Conservation (phyloP, 129 eudicot species). For the Saussurea involucrata region DNA sequence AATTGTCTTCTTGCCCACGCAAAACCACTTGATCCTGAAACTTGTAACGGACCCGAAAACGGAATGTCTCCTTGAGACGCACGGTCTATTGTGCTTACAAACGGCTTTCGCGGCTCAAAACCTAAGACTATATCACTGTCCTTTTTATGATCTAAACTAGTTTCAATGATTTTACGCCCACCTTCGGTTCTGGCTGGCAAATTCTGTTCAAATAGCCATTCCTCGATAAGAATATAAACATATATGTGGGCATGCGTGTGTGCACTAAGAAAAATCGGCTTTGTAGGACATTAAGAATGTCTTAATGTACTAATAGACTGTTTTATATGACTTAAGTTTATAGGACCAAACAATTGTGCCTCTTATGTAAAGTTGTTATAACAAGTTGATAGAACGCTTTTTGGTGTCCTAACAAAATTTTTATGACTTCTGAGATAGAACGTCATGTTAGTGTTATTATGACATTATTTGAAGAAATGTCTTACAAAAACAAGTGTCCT, state of each 20-base stretch:
- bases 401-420: background rate
- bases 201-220: slow-evolving; percentile 38
- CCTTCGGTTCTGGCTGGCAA: slow-evolving; percentile 47
- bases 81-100: slow-evolving; percentile 29
- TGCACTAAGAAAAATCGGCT: background rate
- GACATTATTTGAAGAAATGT: background rate
- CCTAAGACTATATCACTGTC: slow-evolving; percentile 45
- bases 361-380: background rate
- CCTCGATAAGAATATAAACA: slow-evolving; percentile 3
- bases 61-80: slow-evolving; percentile 75
- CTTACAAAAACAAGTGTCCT: background rate
- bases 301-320: background rate
- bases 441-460: background rate
- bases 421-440: background rate
- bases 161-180: slow-evolving; percentile 40
- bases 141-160: slow-evolving; percentile 22
- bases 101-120: slow-evolving; percentile 48
- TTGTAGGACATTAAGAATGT: background rate
- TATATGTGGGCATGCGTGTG: background rate
- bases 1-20: slow-evolving; percentile 91
- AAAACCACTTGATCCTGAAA: slow-evolving; percentile 92
- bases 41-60: slow-evolving; percentile 79
- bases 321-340: background rate
- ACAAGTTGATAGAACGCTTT: background rate
- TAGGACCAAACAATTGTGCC: background rate